These are phyloP conservation scores for Botrytis cinerea DNA, from an alignment of 2,329 filamentous ascomycete genomes.

Conservation along the genomic window DNA sequence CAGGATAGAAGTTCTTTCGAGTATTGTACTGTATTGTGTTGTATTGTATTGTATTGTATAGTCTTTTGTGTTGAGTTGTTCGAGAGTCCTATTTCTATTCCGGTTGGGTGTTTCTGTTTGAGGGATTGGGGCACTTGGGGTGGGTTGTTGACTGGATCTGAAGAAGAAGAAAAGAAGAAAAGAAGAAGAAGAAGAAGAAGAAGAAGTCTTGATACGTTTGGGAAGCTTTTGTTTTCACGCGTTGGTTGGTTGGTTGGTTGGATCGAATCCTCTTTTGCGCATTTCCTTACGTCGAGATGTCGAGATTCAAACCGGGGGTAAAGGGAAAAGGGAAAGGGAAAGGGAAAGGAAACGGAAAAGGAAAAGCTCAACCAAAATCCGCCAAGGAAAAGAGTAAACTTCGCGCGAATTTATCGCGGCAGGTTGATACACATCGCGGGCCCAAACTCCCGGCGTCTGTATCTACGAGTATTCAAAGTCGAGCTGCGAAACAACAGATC, in stretches of 20 bases:
- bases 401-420: background rate
- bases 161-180: background rate
- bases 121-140: background rate
- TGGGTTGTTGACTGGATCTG: background rate
- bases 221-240: background rate
- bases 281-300: background rate
- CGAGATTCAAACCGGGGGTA: background rate
- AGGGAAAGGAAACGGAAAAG: background rate
- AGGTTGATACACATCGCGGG: background rate
- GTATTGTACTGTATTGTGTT: background rate
- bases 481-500: background rate
- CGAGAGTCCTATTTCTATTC: background rate
- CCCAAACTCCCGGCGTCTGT: background rate
- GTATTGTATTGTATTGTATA: no score
- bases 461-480: no score
- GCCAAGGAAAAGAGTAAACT: background rate
- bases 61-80: background rate
- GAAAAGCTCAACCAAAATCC: background rate
- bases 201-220: background rate
- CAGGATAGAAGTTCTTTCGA: background rate
- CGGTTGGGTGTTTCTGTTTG: no score
- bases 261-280: no score
- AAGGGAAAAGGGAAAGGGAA: background rate
- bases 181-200: background rate
- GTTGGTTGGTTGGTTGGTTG: no score